Evolutionary conservation across 129 eudicot genomes (phyloP).

Genomic region (Ambrosia trifida): DNA sequence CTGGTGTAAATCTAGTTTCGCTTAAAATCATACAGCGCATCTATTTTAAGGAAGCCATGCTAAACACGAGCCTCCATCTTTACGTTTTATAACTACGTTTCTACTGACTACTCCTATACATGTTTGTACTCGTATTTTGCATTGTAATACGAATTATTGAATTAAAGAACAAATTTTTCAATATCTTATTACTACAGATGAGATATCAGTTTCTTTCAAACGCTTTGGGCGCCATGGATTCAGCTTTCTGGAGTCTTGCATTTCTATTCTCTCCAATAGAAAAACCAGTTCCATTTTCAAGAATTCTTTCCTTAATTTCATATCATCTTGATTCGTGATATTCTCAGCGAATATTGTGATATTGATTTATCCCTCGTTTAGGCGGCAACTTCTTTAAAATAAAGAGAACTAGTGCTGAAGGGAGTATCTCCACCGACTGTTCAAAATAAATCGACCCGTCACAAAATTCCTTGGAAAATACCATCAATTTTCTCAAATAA

Average conservation of each 20-base stretch:
- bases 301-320: neutral
- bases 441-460: neutral
- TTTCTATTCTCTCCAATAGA: conserved; percentile 14
- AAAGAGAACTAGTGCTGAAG: conserved; percentile 80
- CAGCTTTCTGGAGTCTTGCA: conserved; percentile 16
- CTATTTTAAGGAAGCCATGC: neutral
- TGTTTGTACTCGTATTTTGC: neutral
- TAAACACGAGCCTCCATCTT: neutral
- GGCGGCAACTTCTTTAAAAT: conserved; percentile 92
- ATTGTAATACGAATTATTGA: conserved; percentile 8
- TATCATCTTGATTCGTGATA: neutral
- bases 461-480: neutral
- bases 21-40: neutral
- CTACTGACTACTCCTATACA: neutral
- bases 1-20: neutral
- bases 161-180: neutral
- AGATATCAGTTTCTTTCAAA: conserved; percentile 6
- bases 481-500: neutral
- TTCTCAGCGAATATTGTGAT: conserved; percentile 67
- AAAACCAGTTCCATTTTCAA: conserved; percentile 10
- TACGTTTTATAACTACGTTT: neutral
- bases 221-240: conserved; percentile 9
- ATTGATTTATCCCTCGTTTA: conserved; percentile 79
- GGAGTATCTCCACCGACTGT: conserved; percentile 90
- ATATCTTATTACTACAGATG: neutral